phyloP scores from a whole-genome alignment of 805 yeast genomes.

The Ogataea naganishii region DNA sequence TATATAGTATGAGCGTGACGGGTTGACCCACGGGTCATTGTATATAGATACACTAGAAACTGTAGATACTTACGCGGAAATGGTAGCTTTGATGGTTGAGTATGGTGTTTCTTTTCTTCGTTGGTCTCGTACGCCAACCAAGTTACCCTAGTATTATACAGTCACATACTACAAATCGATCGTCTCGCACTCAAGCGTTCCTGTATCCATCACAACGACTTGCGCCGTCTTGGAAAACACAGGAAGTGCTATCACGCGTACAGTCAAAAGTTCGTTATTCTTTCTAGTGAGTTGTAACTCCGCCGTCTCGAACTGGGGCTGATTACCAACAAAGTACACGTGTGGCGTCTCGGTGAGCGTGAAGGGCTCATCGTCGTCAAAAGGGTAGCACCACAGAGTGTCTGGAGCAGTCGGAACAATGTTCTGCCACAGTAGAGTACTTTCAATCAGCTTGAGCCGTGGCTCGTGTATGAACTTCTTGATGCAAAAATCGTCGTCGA shows the following conservation, averaged over 20 bases:
- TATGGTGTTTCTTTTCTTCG: too few relatives aligned
- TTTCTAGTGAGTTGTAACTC: constrained; percentile 27
- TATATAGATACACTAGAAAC: background rate
- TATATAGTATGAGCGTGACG: too few relatives aligned
- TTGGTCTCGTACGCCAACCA: too few relatives aligned
- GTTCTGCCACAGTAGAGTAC: constrained; percentile 76
- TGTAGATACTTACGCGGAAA: background rate
- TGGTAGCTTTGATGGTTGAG: too few relatives aligned
- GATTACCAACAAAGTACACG: constrained; percentile 82
- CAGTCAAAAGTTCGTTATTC: constrained; percentile 18
- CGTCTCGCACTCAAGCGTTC: constrained; percentile 47
- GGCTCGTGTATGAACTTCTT: constrained; percentile 42
- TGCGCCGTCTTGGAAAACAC: constrained; percentile 58
- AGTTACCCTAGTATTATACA: too few relatives aligned
- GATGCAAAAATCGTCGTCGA: constrained; percentile 18
- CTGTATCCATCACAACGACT: constrained; percentile 51
- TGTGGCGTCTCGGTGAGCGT: constrained; percentile 74
- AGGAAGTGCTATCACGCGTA: constrained; percentile 62
- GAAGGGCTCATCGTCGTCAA: constrained; percentile 69
- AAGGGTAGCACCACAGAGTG: constrained; percentile 87
- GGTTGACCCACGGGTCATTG: too few relatives aligned
- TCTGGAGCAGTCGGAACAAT: constrained; percentile 94
- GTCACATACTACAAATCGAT: too few relatives aligned
- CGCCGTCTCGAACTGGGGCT: constrained; percentile 48
- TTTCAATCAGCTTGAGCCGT: constrained; percentile 50